Evolutionary conservation across 768 basidiomycete genomes (phyloP).

Genomic region (Leucosporidium yakuticum): DNA sequence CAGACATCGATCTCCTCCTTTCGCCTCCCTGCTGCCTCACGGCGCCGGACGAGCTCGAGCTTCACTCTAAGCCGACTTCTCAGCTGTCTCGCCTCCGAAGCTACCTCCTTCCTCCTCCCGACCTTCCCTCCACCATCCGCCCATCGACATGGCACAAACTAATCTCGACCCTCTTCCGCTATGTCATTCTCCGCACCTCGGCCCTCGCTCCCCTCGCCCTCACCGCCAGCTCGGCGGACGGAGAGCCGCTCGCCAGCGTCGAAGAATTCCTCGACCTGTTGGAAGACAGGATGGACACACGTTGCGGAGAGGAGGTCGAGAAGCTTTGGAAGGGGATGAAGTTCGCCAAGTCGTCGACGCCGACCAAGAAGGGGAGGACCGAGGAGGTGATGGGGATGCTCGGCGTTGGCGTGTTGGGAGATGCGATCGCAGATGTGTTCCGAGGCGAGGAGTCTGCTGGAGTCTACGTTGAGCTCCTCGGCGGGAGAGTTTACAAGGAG

Average conservation of each 20-base stretch:
- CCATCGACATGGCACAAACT: slow-evolving; percentile 7
- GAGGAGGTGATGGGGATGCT: slow-evolving; percentile 6
- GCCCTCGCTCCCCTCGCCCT: slow-evolving; percentile 24
- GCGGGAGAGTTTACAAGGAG: slow-evolving; percentile 20
- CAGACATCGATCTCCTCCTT: slow-evolving; percentile 9
- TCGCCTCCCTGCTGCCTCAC: not conserved
- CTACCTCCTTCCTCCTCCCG: slow-evolving; percentile 18
- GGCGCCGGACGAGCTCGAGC: not conserved
- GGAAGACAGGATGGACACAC: not conserved
- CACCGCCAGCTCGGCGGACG: not conserved
- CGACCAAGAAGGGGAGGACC: not conserved
- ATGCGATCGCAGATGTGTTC: slow-evolving; percentile 18
- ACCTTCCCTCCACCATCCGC: not conserved
- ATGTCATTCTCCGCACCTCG: slow-evolving; percentile 22
- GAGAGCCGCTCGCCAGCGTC: not conserved
- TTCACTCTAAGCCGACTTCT: not conserved
- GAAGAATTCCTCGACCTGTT: slow-evolving; percentile 21
- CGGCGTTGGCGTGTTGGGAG: slow-evolving; percentile 19
- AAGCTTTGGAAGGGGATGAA: slow-evolving; percentile 28
- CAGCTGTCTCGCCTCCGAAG: slow-evolving; percentile 11
- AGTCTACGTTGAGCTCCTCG: slow-evolving; percentile 8
- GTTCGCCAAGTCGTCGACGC: slow-evolving; percentile 10
- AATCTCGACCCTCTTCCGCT: slow-evolving; percentile 21
- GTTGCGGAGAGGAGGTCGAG: not conserved
- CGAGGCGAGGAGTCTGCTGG: not conserved